phyloP scores from a whole-genome alignment of 1,139 yeast species.

The Taiozyma sp. region DNA sequence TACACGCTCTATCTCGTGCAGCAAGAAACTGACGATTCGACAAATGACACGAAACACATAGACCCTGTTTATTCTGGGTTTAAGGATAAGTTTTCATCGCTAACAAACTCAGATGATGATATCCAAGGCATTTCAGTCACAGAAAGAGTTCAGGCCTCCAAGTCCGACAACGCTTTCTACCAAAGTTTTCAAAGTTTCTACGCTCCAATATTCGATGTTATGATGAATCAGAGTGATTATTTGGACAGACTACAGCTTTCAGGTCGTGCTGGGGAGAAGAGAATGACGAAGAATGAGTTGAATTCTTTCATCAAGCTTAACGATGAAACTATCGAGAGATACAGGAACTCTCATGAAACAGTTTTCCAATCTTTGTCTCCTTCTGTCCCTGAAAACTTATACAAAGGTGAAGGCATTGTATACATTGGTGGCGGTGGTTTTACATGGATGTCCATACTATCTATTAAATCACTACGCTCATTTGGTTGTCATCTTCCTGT shows the following conservation, averaged over 20 bases:
- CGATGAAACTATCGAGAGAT: constrained; percentile 32
- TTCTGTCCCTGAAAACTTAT: constrained; percentile 40
- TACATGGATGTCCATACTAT: constrained; percentile 63
- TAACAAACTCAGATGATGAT: neutral
- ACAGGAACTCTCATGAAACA: constrained; percentile 45
- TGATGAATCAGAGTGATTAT: neutral
- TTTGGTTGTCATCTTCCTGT: constrained; percentile 52
- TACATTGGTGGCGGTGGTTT: constrained; percentile 76
- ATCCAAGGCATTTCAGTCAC: neutral
- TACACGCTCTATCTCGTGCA: neutral
- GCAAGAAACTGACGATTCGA: neutral
- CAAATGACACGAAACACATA: neutral
- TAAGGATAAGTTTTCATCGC: neutral
- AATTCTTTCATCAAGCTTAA: constrained; percentile 4
- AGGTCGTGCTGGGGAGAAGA: neutral
- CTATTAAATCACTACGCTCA: constrained; percentile 56
- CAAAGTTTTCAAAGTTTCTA: neutral
- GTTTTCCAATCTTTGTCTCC: constrained; percentile 41
- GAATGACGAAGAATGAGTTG: neutral
- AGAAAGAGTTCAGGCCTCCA: neutral
- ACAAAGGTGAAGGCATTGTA: constrained; percentile 67
- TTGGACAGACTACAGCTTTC: neutral
- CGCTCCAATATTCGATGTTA: neutral
- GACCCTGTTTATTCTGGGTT: neutral
- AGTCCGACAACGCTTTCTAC: neutral